A percentile compares a stretch with the other conserved stretches of the same genome.
Evolutionary conservation across 352 stramenopile species (phyloP).

Genomic region (Globisporangium paddicum): DNA sequence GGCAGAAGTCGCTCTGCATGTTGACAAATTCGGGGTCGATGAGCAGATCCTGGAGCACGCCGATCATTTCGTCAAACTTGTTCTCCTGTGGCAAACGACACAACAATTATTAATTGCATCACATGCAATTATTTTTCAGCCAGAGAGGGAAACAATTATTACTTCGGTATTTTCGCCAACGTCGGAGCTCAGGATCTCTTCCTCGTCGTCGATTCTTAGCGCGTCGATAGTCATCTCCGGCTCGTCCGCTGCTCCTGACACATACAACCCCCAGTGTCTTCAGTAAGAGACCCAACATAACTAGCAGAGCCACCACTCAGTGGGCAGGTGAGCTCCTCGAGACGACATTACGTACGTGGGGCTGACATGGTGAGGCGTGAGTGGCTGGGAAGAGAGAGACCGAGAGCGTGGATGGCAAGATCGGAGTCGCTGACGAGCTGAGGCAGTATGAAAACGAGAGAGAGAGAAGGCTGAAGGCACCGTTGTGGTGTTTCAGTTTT

Average conservation of each 20-base stretch:
- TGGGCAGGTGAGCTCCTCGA: too few relatives aligned
- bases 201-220: constrained; percentile 42
- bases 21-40: constrained; percentile 78
- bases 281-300: background rate
- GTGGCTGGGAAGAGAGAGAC: background rate
- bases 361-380: too few relatives aligned
- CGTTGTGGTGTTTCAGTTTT: background rate
- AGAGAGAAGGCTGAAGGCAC: background rate
- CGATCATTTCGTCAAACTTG: constrained; percentile 81
- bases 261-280: background rate
- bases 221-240: constrained; percentile 50
- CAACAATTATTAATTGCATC: too few relatives aligned
- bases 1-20: constrained; percentile 73
- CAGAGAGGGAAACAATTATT: too few relatives aligned
- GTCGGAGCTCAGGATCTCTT: constrained; percentile 64
- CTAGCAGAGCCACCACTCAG: too few relatives aligned
- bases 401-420: background rate
- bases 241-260: constrained; percentile 21
- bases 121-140: too few relatives aligned
- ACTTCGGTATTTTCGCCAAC: constrained; percentile 65
- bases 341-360: too few relatives aligned
- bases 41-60: constrained; percentile 69
- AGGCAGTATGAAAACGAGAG: background rate
- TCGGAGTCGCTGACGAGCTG: background rate
- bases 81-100: constrained; percentile 32